Evolutionary conservation across 2,329 filamentous ascomycete species (phyloP), one percentile per base, ranked within the genome.

Genomic region (Pochonia chlamydosporia): DNA sequence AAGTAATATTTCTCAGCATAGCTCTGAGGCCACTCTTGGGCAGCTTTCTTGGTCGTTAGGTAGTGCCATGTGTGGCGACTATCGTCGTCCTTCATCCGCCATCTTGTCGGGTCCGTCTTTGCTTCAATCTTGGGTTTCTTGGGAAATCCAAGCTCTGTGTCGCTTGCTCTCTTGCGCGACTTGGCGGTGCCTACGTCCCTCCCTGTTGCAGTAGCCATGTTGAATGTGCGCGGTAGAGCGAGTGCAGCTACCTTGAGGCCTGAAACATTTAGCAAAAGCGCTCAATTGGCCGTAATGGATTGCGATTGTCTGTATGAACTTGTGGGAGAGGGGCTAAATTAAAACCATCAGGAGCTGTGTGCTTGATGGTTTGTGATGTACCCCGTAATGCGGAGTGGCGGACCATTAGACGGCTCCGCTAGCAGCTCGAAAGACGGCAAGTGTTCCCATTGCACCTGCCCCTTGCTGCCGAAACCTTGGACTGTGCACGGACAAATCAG

Each of bases 51-150:
- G 46, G 93, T 85, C 9, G 81, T 79, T 3, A 99, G 72, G 62
- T 97, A 99, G 59, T 93, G 87, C 93, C 93, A 99, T 43, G 89
- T 96, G 59, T 96, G 90, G 47, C 87, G 78, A 42, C 93, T 92
- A 44, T 81, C 78, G 50, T 95, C 88, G 60, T 95, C 85, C 51
- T 82, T 78, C 63, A 97, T 70, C 52, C 93, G 81, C 93, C 93
- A 99, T 66, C 87, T 77, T 7, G 81, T 78, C 54, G 81, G 80
- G 66, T 99, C 92, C 4, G 90, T 96, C 60, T 78, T 81, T 33
- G 74, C 69, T 40, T 67, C 68, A 41, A 81, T 63, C 51, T 64
- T 72, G 26, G 72, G 72, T 42, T 65, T 69, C 55, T 78, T 78
- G 28, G 69, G 65, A 49, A 60, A 67, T 28, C 58, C 56, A 37